Conservation (phyloP, 83 land plant species). For the Thuja plicata region DNA sequence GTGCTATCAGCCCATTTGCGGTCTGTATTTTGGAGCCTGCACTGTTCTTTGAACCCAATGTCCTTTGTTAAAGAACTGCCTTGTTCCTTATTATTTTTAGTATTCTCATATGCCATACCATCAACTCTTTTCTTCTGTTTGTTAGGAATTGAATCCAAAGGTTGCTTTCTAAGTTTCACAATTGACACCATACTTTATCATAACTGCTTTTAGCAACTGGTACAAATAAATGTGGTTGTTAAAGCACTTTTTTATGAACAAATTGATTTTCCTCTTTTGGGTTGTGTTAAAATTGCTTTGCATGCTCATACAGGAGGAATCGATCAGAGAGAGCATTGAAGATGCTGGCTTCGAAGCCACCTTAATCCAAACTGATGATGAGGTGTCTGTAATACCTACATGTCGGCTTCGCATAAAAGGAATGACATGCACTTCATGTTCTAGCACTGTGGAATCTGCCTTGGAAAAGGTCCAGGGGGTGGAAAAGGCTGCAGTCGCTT, state of each 20-base stretch:
- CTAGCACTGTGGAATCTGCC: slow-evolving; percentile 63
- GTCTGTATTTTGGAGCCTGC: not conserved
- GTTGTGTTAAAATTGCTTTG: not conserved
- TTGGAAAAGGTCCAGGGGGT: slow-evolving; percentile 56
- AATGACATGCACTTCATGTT: slow-evolving; percentile 88
- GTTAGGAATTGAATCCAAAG: not conserved
- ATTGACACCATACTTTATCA: too few relatives aligned
- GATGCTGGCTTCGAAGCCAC: slow-evolving; percentile 75
- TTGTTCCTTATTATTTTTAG: not conserved
- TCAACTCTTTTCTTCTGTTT: not conserved
- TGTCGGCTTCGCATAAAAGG: slow-evolving; percentile 70
- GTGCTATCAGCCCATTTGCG: not conserved
- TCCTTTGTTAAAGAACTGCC: not conserved
- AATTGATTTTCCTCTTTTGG: not conserved
- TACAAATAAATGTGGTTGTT: not conserved
- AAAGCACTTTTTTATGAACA: not conserved
- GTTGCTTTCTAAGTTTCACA: not conserved
- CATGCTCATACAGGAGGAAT: slow-evolving; percentile 43
- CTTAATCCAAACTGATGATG: slow-evolving; percentile 34
- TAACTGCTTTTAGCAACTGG: not conserved
- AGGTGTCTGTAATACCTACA: slow-evolving; percentile 23
- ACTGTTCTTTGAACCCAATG: not conserved
- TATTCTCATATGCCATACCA: not conserved
- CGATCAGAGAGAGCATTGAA: slow-evolving; percentile 62
- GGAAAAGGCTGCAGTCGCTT: slow-evolving; percentile 54